Evolutionary conservation across 306 rosid species (phyloP), one percentile per base, ranked within the genome.

Genomic region (Trifolium repens): DNA sequence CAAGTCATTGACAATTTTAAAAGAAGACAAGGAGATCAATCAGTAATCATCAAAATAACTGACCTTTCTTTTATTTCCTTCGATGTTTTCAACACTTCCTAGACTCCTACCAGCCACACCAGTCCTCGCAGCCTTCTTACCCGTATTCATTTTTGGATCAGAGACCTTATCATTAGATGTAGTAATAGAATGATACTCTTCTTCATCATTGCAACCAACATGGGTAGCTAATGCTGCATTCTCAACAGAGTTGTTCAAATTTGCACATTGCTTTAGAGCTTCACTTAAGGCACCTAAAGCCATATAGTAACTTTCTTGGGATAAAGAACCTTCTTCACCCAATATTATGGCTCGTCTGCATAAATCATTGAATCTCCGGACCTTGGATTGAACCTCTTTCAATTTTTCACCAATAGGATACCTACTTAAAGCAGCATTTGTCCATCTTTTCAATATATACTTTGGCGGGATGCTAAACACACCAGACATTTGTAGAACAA

Each of bases 401-500:
- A 87, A 82, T 62, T 80, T 87, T 79, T 82, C 91, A 60, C 91
- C 76, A 22, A 87, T 79, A 55, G 83, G 77, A 77, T 82, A 85
- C 85, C 79, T 84, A 82, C 90, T 87, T 80, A 79, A n/a, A 47
- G 90, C 90, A 84, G 85, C 86, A 84, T 87, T 87, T 52, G 90
- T 87, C 85, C 88, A 82, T 76, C 90, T 71, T 79, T 87, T 84
- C 82, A 87, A 74, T 61, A 87, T 71, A 79, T 87, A 87, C 79
- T 87, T 84, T 30, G 88, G 61, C 7, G 90, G 90, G 76, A 87
- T 79, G 77, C 80, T 82, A 84, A 87, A 87, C 60, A 87, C 87
- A 67, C 90, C 90, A 46, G 90, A 87, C 90, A 87, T 87, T 82
- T 87, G 90, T 59, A 87, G 83, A 71, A 87, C 90, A 43, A 87